These are phyloP conservation scores for Albatrellus sp. DNA, from an alignment of 1,284 basidiomycete genomes.

Conservation along the genomic window DNA sequence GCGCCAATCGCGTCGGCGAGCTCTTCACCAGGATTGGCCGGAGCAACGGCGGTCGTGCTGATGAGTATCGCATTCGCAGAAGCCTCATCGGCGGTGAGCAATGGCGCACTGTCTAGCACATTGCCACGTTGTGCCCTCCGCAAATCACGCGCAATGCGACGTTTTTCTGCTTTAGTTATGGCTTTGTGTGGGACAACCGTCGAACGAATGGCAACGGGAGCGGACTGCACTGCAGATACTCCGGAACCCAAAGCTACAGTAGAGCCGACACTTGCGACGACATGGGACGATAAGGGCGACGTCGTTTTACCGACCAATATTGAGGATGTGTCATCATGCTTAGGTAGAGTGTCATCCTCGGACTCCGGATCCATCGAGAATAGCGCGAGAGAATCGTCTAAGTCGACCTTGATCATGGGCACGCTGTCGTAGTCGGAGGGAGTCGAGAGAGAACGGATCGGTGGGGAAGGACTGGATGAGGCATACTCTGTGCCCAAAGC, in stretches of 20 bases:
- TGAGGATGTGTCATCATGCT: too few species aligned
- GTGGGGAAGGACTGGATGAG: slow-evolving; percentile 10
- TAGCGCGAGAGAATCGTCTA: slow-evolving; percentile 22
- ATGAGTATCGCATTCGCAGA: not conserved
- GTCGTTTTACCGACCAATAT: too few species aligned
- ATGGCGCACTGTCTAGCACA: slow-evolving; percentile 12
- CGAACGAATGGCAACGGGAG: slow-evolving; percentile 15
- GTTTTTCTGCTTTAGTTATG: slow-evolving; percentile 22
- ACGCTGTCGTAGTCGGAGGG: not conserved
- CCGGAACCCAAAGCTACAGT: not conserved
- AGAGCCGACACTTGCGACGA: not conserved
- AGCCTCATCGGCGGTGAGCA: not conserved
- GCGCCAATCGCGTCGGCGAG: slow-evolving; percentile 2
- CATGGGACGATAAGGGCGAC: not conserved
- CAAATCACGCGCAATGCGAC: slow-evolving; percentile 38
- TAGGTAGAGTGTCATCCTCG: slow-evolving; percentile 17
- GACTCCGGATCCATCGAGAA: slow-evolving; percentile 40
- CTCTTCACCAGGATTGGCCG: not conserved
- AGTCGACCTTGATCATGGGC: slow-evolving; percentile 12
- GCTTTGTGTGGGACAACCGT: slow-evolving; percentile 10
- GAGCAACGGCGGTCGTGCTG: not conserved
- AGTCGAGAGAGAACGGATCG: slow-evolving; percentile 14
- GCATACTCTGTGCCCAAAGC: not conserved
- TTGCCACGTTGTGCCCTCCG: slow-evolving; percentile 26
- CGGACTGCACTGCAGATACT: not conserved